Evolutionary conservation across 2,329 filamentous ascomycete species (phyloP), one percentile per base, ranked within the genome.

Genomic region (Metarhizium humberi): DNA sequence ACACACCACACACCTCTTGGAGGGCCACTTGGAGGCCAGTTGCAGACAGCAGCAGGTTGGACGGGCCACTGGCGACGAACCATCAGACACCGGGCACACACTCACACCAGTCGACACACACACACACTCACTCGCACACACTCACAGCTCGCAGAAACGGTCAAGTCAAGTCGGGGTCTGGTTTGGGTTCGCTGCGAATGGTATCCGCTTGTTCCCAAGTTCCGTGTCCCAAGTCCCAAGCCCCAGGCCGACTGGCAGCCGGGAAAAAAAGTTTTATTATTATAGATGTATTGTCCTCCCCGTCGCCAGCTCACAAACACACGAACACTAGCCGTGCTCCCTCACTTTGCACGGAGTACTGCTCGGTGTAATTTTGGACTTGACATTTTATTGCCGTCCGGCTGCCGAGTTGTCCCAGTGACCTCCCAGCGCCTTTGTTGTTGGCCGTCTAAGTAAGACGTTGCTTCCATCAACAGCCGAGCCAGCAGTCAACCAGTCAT

Each of bases 161-260:
- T 6, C 42, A 43, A 43, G 14, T 5, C 48, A 20, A 30, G 29
- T 36, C 40, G 11, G 18, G 50, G 50, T 38, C 50, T 43, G 34
- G 20, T n/a, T 32, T 34, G 40, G 51, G 40, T 46, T 18, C 16
- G n/a, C 8, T 42, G 13, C 40, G 50, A 56, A 53, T 64, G 50
- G 13, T 62, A 57, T 49, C 16, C 25, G 29, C 20, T 48, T 42
- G 16, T 45, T 20, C n/a, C 42, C 42, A 10, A 20, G 2, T 18
- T 18, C 42, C 16, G 6, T 16, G 38, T 5, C n/a, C 42, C 42
- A 6, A 45, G 42, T 50, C 48, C 48, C 59, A 60, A 61, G 56
- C 60, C 58, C 61, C 57, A 62, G 60, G 64, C 64, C 62, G 63
- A 63, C 10, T 34, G 4, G 62, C 62, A 64, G 59, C 54, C 14